Base-by-base conservation (phyloP, 2,329 filamentous ascomycete genomes). In the Monosporascus ibericus region DNA sequence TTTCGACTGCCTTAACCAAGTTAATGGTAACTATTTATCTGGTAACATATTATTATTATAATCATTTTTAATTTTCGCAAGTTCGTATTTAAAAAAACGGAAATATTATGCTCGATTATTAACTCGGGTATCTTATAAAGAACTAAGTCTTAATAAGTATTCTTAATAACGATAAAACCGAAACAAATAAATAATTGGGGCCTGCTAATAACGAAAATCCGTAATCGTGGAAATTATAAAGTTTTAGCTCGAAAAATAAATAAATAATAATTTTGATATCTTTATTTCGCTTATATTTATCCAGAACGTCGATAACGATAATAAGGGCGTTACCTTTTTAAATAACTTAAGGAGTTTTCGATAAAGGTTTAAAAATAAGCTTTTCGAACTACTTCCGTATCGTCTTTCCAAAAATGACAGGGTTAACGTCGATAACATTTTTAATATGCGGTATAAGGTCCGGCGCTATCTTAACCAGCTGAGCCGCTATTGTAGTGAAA, bases 151-250 rank as follows among this genome's bases (percentile, higher is more conserved):
- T 25, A 6, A 25, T 25, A 25, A 22, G 24, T 25, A 25, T 5
- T 6, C 6, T 25, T 25, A 25, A 71, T 58, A 1, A 58, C 9
- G 0, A 51, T 50, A 38, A 78, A 75, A 0, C 69, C 67, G 11
- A 70, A 56, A 0, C 69, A 66, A 22, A 75, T 65, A 0, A 66
- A 65, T 2, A 72, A 50, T 24, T 76, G 69, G 0, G 73, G 74
- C 11, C 74, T 63, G 44, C 72, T 76, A 0, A 73, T 76, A 0
- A 77, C 18, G 27, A 77, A 73, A 2, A 72, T 50, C 48, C 62
- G 65, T 8, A 73, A 44, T 25, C 44, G 50, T 17, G 59, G 34
- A 30, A 53, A 57, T 49, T 34, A 51, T 22, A 58, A 8, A 56
- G 50, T n/a, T 36, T 57, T 55, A 25, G 53, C 48, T 48, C 55